These are phyloP conservation scores for Trametes pubescens DNA, from an alignment of 1,284 basidiomycete genomes.

Conservation along the genomic window DNA sequence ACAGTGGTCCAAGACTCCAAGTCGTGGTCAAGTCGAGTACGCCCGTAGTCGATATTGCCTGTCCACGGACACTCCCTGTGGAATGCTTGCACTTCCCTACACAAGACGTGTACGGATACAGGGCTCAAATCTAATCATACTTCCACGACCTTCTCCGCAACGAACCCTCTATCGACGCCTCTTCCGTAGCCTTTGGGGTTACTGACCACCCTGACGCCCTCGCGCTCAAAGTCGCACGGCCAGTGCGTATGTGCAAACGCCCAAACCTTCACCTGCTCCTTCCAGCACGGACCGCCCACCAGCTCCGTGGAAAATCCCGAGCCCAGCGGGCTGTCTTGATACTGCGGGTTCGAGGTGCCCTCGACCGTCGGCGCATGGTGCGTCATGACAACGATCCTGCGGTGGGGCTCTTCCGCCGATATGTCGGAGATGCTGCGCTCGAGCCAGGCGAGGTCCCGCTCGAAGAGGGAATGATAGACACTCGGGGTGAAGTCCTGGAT, in stretches of 20 bases:
- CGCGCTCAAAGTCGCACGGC: constrained; percentile 46
- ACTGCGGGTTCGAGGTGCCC: constrained; percentile 46
- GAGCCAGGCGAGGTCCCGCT: constrained; percentile 46
- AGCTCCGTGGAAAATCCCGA: constrained; percentile 48
- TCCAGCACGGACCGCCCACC: constrained; percentile 36
- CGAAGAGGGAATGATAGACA: constrained; percentile 41
- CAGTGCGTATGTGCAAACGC: constrained; percentile 52
- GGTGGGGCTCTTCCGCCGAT: constrained; percentile 40
- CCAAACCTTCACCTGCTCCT: constrained; percentile 44
- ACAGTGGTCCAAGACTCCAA: too few relatives aligned
- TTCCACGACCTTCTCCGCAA: constrained; percentile 30
- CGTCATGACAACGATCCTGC: constrained; percentile 47
- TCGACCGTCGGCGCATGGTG: constrained; percentile 49
- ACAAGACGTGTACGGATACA: background rate
- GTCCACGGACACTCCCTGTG: background rate
- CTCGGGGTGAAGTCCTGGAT: constrained; percentile 42
- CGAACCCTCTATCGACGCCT: constrained; percentile 29
- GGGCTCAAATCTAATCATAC: background rate
- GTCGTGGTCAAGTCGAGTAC: too few relatives aligned
- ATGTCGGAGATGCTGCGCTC: constrained; percentile 38
- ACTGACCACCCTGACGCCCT: constrained; percentile 45
- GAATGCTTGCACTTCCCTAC: too few relatives aligned
- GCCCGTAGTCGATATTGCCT: too few relatives aligned
- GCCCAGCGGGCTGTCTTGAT: constrained; percentile 35
- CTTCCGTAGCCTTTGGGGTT: constrained; percentile 47